Conservation (phyloP, 2,329 filamentous ascomycete species). For the Dichotomopilus funicola region DNA sequence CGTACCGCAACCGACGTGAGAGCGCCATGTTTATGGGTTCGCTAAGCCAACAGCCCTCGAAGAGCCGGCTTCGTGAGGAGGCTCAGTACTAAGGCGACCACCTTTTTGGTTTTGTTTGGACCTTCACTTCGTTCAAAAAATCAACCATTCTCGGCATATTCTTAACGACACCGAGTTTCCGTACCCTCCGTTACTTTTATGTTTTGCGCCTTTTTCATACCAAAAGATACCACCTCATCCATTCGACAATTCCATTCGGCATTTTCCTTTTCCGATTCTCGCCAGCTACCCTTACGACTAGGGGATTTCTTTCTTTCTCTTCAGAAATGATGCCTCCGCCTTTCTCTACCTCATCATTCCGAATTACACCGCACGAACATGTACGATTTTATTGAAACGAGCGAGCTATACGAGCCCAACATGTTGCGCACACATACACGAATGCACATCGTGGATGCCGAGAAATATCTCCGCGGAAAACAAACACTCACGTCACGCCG, state of each 20-base stretch:
- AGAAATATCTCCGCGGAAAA: no score
- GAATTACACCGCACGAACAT: conserved; percentile 5
- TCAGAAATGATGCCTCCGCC: neutral
- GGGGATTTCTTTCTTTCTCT: neutral
- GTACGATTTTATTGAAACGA: conserved; percentile 12
- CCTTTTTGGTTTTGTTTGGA: conserved; percentile 19
- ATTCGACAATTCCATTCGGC: conserved; percentile 2
- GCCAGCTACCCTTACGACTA: neutral
- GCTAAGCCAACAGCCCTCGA: conserved; percentile 44
- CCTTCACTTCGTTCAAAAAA: conserved; percentile 21
- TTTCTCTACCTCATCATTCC: neutral
- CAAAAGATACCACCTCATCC: conserved; percentile 21
- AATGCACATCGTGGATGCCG: neutral
- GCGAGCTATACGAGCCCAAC: neutral
- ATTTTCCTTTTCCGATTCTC: conserved; percentile 1
- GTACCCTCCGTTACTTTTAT: neutral
- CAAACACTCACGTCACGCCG: no score
- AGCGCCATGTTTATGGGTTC: conserved; percentile 53
- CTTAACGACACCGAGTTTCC: neutral
- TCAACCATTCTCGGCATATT: no score
- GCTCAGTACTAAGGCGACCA: conserved; percentile 38
- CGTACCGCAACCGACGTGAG: conserved; percentile 49
- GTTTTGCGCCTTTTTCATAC: neutral
- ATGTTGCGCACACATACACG: conserved; percentile 1
- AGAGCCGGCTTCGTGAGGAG: conserved; percentile 50